phyloP scores from a whole-genome alignment of 108 stramenopile genomes.

The Phaeodactylum tricornutum region DNA sequence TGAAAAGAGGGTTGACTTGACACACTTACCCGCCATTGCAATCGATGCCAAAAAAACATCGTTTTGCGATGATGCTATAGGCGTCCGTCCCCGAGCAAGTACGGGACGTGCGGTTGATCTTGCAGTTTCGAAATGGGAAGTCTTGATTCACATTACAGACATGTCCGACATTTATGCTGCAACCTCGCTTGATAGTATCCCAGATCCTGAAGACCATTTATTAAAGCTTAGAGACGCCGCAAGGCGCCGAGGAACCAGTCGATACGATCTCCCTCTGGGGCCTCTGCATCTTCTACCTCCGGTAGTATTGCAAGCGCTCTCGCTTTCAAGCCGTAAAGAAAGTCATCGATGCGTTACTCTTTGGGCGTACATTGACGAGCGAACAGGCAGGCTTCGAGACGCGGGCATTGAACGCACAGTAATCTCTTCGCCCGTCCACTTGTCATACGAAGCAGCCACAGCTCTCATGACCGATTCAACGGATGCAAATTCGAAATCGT shows the following conservation, averaged over 20 bases:
- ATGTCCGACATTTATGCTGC: constrained; percentile 63
- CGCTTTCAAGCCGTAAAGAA: constrained; percentile 21
- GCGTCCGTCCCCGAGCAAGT: constrained; percentile 50
- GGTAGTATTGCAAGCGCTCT: constrained; percentile 43
- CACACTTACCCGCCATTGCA: constrained; percentile 59
- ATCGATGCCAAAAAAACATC: constrained; percentile 61
- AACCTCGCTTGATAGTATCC: not conserved
- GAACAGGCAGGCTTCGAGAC: constrained; percentile 60
- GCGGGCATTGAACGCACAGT: constrained; percentile 71
- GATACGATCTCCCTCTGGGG: constrained; percentile 73
- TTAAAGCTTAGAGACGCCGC: constrained; percentile 41
- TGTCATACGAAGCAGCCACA: constrained; percentile 55
- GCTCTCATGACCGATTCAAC: constrained; percentile 35
- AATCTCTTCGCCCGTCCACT: constrained; percentile 43
- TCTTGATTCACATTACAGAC: constrained; percentile 74
- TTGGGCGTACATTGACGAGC: constrained; percentile 81
- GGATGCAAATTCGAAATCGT: constrained; percentile 3
- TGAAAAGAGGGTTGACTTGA: constrained; percentile 51
- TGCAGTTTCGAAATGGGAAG: constrained; percentile 66
- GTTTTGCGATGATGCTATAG: constrained; percentile 84
- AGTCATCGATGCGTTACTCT: constrained; percentile 50
- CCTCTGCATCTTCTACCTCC: constrained; percentile 79
- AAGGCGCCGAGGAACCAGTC: constrained; percentile 47
- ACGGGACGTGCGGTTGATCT: constrained; percentile 50
- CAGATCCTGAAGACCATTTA: too few species aligned